These are phyloP conservation scores for Pelargonium cotyledonis DNA, from an alignment of 441 rosid genomes.

Conservation along the genomic window DNA sequence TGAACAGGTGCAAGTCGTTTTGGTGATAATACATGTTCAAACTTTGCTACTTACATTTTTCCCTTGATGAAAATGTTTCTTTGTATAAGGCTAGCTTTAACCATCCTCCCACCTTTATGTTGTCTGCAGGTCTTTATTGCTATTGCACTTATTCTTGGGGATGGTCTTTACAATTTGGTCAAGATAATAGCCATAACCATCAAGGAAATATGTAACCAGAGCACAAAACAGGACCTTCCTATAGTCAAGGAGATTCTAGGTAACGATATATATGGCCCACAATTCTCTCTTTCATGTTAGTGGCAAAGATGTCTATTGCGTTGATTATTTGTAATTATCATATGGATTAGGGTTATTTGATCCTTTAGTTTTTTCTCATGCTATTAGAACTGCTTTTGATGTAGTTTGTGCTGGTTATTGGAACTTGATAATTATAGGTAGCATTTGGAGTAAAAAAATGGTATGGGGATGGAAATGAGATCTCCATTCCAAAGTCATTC, in stretches of 20 bases:
- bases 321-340: neutral
- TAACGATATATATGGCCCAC: slow-evolving; percentile 13
- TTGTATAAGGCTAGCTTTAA: slow-evolving; percentile 9
- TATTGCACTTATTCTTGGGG: slow-evolving; percentile 79
- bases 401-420: neutral
- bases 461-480: too few species aligned
- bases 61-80: neutral
- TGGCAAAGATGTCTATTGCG: neutral
- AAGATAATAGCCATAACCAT: slow-evolving; percentile 64
- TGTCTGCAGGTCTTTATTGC: slow-evolving; percentile 69
- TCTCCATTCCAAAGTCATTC: too few species aligned
- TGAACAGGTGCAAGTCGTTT: neutral
- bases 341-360: neutral
- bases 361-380: neutral
- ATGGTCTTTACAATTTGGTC: slow-evolving; percentile 80
- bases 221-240: slow-evolving; percentile 54
- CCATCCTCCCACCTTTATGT: neutral
- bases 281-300: slow-evolving; percentile 11
- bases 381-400: neutral
- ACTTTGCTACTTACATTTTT: neutral
- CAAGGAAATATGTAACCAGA: slow-evolving; percentile 52
- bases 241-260: slow-evolving; percentile 46
- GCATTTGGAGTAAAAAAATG: too few species aligned
- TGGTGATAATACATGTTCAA: neutral
- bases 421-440: neutral